Evolutionary conservation across 2,329 filamentous ascomycete genomes (phyloP), one percentile per base, ranked within the genome.

Genomic region (Aulographum hederae): DNA sequence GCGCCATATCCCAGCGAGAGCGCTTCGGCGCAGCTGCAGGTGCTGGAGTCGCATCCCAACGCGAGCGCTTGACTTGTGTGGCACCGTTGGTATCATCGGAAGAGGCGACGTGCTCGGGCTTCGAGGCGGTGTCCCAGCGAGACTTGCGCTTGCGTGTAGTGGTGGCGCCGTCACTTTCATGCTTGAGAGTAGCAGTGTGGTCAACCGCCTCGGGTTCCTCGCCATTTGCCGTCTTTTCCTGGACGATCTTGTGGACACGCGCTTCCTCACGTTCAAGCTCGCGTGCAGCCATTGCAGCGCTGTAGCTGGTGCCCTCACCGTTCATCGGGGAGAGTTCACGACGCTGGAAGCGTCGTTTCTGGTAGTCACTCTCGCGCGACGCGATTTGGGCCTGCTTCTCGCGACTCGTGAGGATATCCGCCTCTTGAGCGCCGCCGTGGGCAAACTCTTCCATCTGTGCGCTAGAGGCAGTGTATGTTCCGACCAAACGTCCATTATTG

Each of bases 391-490:
- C 84, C 52, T 82, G 80, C 57, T 86, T 80, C 61, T 95, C 89
- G 43, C 76, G 72, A 28, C 78, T 79, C 31, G 84, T 67, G 39
- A 98, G 63, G 5, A 86, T 76, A 46, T 98, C 91, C 36, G 86
- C 82, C 56, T 94, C 86, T 51, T 92, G 86, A 17, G 86, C 81
- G 27, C 80, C 85, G 34, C 85, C 85, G 33, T 71, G 73, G 16
- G 86, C 76, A 56, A 93, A 92, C 57, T 98, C 89, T 50, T 93
- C 81, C 49, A 98, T 85, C 58, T 94, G 82, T 31, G 79, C 74
- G 43, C 72, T 77, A 25, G 84, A 86, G 17, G 89, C 89, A 21
- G 89, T 98, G 57, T 98, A 98, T 56, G 95, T 89, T 39, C 85
- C 86, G 20, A 94, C 77, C 37, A 98, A 64, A 37, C 81, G 72